Base-by-base conservation (phyloP, 1,284 basidiomycete genomes). In the Microbotryum violaceum region DNA sequence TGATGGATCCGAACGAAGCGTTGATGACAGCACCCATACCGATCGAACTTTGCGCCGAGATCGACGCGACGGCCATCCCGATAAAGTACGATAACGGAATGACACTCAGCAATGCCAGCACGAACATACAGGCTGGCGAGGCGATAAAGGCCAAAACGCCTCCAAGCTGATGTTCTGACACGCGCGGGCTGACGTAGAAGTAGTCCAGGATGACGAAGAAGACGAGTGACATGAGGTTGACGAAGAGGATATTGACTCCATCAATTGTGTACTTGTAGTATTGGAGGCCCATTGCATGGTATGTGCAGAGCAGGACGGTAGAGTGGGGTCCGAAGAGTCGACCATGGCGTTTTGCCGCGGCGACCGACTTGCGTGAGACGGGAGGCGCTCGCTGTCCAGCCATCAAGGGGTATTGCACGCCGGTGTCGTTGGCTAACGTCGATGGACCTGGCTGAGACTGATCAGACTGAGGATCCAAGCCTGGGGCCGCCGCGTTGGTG, bases 11-110 rank as follows among this genome's bases (percentile, higher is more conserved):
- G 72, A 99, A 99, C 0, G 92, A 96, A 0, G 96, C 96, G 76
- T 99, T 99, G 80, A 99, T 98, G 70, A 98, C 94, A 0, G 96
- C 96, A 65, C 96, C 96, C 92, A 98, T 97, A 16, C 96, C 96
- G 67, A 99, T 99, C 18, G 88, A 92, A 0, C 90, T 94, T 75
- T 98, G 96, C 0, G 96, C 94, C 25, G 89, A 92, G 74, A 99
- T 98, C 55, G 90, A 93, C 1, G 96, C 96, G 60, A 99, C 96
- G 2, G 96, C 96, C 96, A 98, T 98, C 25, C 96, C 96, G 72
- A 99, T 97, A 97, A 66, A 99, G 80, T 98, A 99, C 8, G 90
- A 93, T 8, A 99, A 81, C 0, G 96, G 96, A 66, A 99, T 97
- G 70, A 99, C 91, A 69, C 88, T 91, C 21, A 89, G 83, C 42